phyloP scores from a whole-genome alignment of 495 filamentous ascomycete genomes.

The Trichoderma erinaceum region DNA sequence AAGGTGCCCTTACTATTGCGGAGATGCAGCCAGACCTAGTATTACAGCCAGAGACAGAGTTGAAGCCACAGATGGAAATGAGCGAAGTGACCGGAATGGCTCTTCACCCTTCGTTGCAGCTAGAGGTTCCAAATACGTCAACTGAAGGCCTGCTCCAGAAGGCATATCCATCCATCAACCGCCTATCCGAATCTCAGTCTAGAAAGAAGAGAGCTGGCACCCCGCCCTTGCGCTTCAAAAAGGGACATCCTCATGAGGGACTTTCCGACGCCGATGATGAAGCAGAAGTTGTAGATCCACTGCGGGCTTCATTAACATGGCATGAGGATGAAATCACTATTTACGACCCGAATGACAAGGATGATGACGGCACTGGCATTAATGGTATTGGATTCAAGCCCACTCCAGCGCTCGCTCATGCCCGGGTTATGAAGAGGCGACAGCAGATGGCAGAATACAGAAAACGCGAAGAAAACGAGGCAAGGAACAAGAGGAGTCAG shows the following conservation, averaged over 20 bases:
- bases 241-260: constrained; percentile 11
- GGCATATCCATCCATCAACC: constrained; percentile 34
- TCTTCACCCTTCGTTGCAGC: background rate
- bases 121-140: constrained; percentile 15
- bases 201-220: constrained; percentile 34
- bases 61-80: background rate
- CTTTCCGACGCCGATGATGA: constrained; percentile 27
- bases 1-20: background rate
- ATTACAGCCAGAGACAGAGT: background rate
- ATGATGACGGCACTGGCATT: constrained; percentile 73
- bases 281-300: constrained; percentile 41
- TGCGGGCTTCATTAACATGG: constrained; percentile 63
- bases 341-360: constrained; percentile 65
- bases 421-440: constrained; percentile 64
- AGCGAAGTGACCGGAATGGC: background rate
- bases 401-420: constrained; percentile 74
- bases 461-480: constrained; percentile 75
- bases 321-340: constrained; percentile 79
- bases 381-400: constrained; percentile 91
- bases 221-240: constrained; percentile 28
- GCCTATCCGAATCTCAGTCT: constrained; percentile 36
- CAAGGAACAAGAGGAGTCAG: constrained; percentile 65
- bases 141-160: constrained; percentile 24
- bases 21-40: background rate
- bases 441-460: constrained; percentile 83